phyloP scores from a whole-genome alignment of 2,329 filamentous ascomycete genomes.

The Metarhizium rileyi region DNA sequence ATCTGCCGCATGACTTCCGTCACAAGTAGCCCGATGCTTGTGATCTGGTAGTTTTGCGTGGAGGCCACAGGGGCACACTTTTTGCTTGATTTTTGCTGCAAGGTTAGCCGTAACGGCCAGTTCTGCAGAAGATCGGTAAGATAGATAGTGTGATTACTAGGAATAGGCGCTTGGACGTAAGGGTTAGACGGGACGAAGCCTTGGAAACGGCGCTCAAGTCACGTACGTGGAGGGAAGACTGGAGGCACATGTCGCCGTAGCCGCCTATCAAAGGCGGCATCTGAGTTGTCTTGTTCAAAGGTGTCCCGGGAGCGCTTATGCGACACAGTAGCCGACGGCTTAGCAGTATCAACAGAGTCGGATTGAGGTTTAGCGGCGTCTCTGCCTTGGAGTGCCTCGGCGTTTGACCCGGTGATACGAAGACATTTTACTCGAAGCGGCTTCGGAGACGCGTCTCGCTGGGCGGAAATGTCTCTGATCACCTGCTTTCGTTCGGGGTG shows the following conservation, averaged over 20 bases:
- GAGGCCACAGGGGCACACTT: background rate
- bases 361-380: background rate
- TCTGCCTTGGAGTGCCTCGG: background rate
- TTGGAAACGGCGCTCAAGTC: background rate
- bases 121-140: conserved; percentile 9
- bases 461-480: conserved; percentile 11
- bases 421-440: background rate
- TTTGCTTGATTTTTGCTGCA: conserved; percentile 3
- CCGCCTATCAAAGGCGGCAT: background rate
- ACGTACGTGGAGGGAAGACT: conserved; percentile 2
- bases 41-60: conserved; percentile 3
- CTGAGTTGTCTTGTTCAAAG: background rate
- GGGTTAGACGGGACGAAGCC: background rate
- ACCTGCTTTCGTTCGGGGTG: conserved; percentile 19
- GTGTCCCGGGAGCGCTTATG: background rate
- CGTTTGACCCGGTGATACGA: conserved; percentile 6
- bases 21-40: conserved; percentile 10
- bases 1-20: conserved; percentile 4
- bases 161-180: conserved; percentile 2
- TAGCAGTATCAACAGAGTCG: background rate
- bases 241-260: background rate
- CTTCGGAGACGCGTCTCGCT: background rate
- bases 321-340: background rate
- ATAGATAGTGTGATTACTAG: conserved; percentile 7
- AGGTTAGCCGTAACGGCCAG: conserved; percentile 8